Percentiles rank a stretch among this genome's conserved stretches.
Evolutionary conservation across 2,329 filamentous ascomycete species (phyloP).

Genomic region (Trichoderma afroharzianum): DNA sequence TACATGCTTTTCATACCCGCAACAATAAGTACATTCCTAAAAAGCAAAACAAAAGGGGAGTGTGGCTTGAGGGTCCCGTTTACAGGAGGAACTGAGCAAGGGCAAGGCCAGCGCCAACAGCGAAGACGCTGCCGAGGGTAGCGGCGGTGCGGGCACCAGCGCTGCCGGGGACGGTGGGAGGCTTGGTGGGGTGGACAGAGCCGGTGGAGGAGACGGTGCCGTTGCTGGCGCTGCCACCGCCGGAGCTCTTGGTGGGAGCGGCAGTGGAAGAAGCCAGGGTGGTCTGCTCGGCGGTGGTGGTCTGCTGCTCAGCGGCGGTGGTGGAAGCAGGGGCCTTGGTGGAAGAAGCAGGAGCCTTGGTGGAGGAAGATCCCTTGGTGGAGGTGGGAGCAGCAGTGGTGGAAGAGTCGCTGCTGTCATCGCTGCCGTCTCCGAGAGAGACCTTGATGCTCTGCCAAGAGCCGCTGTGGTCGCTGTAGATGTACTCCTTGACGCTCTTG

Average conservation of each 20-base stretch:
- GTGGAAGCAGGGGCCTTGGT: constrained; percentile 18
- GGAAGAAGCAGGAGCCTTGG: constrained; percentile 15
- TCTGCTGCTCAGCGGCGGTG: constrained; percentile 14
- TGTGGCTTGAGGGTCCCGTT: constrained; percentile 2
- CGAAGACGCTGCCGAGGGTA: constrained; percentile 25
- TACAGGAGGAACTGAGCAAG: constrained; percentile 32
- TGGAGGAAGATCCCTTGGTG: constrained; percentile 16
- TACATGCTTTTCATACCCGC: constrained; percentile 27
- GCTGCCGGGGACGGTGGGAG: constrained; percentile 25
- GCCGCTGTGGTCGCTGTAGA: constrained; percentile 48
- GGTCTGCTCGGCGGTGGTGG: constrained; percentile 15
- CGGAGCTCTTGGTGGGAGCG: constrained; percentile 19
- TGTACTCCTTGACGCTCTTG: constrained; percentile 48
- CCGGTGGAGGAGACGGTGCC: constrained; percentile 14
- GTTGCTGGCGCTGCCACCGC: constrained; percentile 18
- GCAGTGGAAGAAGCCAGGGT: constrained; percentile 23
- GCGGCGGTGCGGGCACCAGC: constrained; percentile 27
- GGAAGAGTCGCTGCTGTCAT: constrained; percentile 16
- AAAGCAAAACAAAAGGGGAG: constrained; percentile 16
- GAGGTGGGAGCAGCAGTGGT: constrained; percentile 11
- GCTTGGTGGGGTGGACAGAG: constrained; percentile 15
- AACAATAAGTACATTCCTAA: constrained; percentile 26
- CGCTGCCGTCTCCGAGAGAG: constrained; percentile 35
- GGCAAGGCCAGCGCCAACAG: constrained; percentile 29
- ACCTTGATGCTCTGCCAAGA: constrained; percentile 51